phyloP scores from a whole-genome alignment of 768 basidiomycete genomes.

The Antrodiella citrinella region DNA sequence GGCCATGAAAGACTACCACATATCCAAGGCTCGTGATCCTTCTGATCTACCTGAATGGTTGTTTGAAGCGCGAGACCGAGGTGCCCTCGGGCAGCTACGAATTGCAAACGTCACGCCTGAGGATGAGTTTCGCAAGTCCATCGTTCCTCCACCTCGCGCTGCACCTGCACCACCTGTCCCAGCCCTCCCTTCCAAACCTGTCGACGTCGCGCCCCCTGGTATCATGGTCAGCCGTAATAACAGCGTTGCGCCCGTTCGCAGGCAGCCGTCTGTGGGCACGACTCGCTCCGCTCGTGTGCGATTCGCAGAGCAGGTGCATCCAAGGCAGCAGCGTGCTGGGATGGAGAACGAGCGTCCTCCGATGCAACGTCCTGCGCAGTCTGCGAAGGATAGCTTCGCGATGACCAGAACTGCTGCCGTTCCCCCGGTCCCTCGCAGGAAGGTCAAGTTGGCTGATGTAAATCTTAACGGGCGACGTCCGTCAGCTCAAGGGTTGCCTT shows the following conservation, averaged over 20 bases:
- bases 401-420: neutral
- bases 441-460: neutral
- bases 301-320: neutral
- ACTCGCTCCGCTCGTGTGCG: neutral
- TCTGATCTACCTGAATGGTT: conserved; percentile 60
- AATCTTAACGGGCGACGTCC: conserved; percentile 5
- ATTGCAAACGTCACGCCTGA: neutral
- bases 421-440: neutral
- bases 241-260: too few relatives aligned
- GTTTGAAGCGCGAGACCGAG: conserved; percentile 50
- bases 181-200: too few relatives aligned
- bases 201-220: too few relatives aligned
- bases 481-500: conserved; percentile 13
- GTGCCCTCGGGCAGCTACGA: conserved; percentile 22
- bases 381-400: neutral
- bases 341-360: too few relatives aligned
- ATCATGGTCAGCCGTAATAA: too few relatives aligned
- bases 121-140: neutral
- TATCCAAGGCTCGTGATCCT: conserved; percentile 48
- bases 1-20: conserved; percentile 64
- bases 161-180: neutral
- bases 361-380: neutral
- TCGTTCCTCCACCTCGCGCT: too few relatives aligned
- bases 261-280: too few relatives aligned
- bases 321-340: neutral